Base-by-base conservation (phyloP, 2,329 filamentous ascomycete species). In the Aspergillus versicolor region DNA sequence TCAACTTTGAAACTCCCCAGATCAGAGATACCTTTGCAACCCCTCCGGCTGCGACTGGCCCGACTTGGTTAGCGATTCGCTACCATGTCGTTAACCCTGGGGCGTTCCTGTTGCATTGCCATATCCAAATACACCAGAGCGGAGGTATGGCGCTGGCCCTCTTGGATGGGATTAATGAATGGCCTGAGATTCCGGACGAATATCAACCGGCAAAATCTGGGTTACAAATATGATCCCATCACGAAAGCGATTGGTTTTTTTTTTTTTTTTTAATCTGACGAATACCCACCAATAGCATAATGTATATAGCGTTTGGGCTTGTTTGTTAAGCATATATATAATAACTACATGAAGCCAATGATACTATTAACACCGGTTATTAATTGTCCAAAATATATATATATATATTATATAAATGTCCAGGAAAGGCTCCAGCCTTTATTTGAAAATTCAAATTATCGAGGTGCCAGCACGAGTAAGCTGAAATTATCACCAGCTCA, bases 1-100 rank as follows among this genome's bases (percentile, higher is more conserved):
- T 88, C 74, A 87, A 88, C 65, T 71, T 87, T 2, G 74, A 77
- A 0, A 77, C 79, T 41, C 85, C 85, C 0, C 81, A 81, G 1
- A 77, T 76, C 12, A 71, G 83, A 21, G 85, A 88, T 63, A 76
- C 74, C 0, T 79, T 77, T 57, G 67, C 70, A 15, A 81, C 78
- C 5, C 70, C 69, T 2, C 60, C 68, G 3, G 72, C 74, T 1
- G 54, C 59, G 27, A 63, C 62, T 4, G 70, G 59, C 1, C 65
- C 68, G 3, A 66, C 71, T 0, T 81, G 83, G 84, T 72, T 81
- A 45, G 82, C 75, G 1, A 70, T 85, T 27, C 72, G 83, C 12
- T 84, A 85, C 59, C 78, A 82, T 17, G 79, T 78, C 32, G 72
- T 71, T 19, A 82, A 82, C 57, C 81, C 83, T 3, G 82, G 82